phyloP scores from a whole-genome alignment of 208 protist genomes.

The Leishmania tarentolae region DNA sequence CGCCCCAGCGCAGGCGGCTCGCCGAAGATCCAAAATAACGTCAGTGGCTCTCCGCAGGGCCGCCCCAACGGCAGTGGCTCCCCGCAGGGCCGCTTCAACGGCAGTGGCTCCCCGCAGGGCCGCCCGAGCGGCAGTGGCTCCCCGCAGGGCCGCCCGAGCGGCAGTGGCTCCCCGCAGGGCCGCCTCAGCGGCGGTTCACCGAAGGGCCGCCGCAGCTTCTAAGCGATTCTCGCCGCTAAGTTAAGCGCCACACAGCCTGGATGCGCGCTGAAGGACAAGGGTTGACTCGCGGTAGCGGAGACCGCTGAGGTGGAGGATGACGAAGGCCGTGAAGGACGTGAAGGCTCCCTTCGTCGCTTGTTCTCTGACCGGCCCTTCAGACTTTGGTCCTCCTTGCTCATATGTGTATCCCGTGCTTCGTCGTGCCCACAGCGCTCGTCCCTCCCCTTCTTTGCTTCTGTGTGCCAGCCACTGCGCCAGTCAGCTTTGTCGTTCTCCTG shows the following conservation, averaged over 20 bases:
- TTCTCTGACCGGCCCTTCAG: not conserved
- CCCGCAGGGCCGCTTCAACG: slow-evolving; percentile 28
- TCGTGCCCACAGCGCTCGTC: not conserved
- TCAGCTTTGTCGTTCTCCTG: not conserved
- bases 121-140: not conserved
- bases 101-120: slow-evolving; percentile 25
- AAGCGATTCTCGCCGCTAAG: not conserved
- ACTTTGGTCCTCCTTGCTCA: not conserved
- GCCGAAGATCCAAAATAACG: slow-evolving; percentile 27
- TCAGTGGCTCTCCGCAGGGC: slow-evolving; percentile 19
- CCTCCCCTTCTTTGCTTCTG: not conserved
- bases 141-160: not conserved
- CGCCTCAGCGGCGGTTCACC: slow-evolving; percentile 23
- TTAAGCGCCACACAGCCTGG: not conserved
- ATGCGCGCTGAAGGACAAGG: not conserved
- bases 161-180: slow-evolving; percentile 12
- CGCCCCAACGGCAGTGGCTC: slow-evolving; percentile 18
- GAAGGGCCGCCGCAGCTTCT: slow-evolving; percentile 27
- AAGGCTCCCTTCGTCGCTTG: not conserved
- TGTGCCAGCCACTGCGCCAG: not conserved
- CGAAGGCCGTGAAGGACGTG: not conserved
- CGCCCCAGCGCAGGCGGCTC: slow-evolving; percentile 9
- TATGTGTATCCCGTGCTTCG: not conserved
- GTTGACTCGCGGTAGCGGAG: no score
- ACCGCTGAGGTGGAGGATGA: not conserved